Base-by-base conservation (phyloP, 768 basidiomycete genomes). In the Naganishia friedmannii region DNA sequence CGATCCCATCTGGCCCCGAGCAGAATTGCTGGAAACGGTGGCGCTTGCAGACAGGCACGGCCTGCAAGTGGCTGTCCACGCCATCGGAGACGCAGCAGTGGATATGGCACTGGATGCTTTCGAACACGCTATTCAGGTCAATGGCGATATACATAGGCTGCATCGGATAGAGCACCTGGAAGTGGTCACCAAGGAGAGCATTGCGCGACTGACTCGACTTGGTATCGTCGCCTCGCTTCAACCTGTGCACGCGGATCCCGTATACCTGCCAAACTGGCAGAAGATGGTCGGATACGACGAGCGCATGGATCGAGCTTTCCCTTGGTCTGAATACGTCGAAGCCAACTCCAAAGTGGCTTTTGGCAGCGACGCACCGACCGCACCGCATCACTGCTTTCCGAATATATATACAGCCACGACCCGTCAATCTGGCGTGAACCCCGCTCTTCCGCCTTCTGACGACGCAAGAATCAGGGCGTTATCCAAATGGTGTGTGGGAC, bases 141-240 rank as follows among this genome's bases (percentile, higher is more conserved):
- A 73, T 45, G 69, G 65, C 12, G 63, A 65, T 28, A 65, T 31
- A 12, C 58, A 66, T 12, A 66, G 69, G 2, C 58, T 69, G 42
- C 67, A 70, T 51, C 66, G 74, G 13, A 65, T 74, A 23, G 74
- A 74, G 57, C 74, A 74, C 46, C 74, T 74, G 46, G 74, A 74
- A 51, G 56, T 69, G 17, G 70, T 74, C 39, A 69, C 57, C 6
- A 17, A 9, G 26, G 72, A 70, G 23, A 53, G 45, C 15, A 73
- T 74, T 46, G 21, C 31, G 1, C 69, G 74, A 7, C n/a, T 74
- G 31, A 56, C 72, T 15, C 31, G 32, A 37, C 58, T 72, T 3
- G 74, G 74, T 45, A 45, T 74, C 21, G 65, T 70, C 19, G 72
- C 74, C 4, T 74, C 74, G n/a, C 34, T 74, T n/a, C 74, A 72